These are phyloP conservation scores for Aspergillus haitiensis DNA, from an alignment of 495 filamentous ascomycete genomes.

Conservation along the genomic window DNA sequence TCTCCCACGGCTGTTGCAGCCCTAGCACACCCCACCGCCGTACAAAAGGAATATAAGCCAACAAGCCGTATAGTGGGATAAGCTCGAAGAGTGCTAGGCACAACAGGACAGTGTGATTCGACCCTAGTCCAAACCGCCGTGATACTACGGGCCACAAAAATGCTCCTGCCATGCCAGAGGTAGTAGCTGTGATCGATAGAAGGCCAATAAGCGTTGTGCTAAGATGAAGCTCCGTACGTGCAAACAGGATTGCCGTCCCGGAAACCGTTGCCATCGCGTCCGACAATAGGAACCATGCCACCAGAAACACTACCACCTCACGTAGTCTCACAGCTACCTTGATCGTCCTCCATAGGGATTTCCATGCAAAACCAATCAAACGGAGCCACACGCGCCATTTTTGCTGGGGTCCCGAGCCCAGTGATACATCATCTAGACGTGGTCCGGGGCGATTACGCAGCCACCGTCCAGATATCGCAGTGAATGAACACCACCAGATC, in stretches of 20 bases:
- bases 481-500: conserved; percentile 86
- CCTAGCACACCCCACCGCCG: conserved; percentile 71
- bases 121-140: conserved; percentile 57
- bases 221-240: conserved; percentile 83
- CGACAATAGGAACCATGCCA: conserved; percentile 84
- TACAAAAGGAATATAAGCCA: conserved; percentile 79
- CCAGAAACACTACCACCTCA: conserved; percentile 79
- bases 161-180: conserved; percentile 76
- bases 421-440: conserved; percentile 48
- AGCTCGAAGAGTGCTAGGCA: conserved; percentile 82
- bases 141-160: conserved; percentile 79
- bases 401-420: conserved; percentile 17
- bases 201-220: conserved; percentile 70
- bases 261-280: conserved; percentile 89
- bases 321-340: conserved; percentile 69
- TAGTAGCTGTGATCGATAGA: conserved; percentile 79
- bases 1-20: conserved; percentile 85
- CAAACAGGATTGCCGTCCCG: conserved; percentile 88
- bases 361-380: conserved; percentile 77
- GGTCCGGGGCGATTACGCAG: conserved; percentile 82
- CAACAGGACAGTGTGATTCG: conserved; percentile 77
- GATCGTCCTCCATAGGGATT: conserved; percentile 73
- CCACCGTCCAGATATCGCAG: conserved; percentile 78
- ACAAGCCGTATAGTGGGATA: conserved; percentile 82
- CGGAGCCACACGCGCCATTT: conserved; percentile 38